phyloP scores from a whole-genome alignment of 345 rosid genomes.

The Murraya paniculata region DNA sequence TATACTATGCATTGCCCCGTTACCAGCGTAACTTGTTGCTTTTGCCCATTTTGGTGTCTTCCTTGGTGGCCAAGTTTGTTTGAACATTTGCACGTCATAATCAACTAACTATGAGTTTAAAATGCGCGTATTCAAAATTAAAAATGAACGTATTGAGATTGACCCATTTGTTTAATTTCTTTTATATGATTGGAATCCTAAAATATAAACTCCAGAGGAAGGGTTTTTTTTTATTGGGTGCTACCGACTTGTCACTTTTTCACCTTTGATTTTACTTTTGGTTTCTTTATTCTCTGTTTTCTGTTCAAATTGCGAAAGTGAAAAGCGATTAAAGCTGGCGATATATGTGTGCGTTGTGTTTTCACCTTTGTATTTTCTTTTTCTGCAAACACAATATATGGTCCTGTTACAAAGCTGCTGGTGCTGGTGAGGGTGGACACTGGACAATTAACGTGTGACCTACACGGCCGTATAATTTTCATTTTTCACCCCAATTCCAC shows the following conservation, averaged over 20 bases:
- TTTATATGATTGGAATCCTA: too few species aligned
- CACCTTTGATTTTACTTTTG: not conserved
- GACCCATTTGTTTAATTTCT: not conserved
- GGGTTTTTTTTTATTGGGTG: not conserved
- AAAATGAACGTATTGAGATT: not conserved
- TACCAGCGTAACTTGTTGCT: not conserved
- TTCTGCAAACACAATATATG: not conserved
- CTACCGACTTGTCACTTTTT: not conserved
- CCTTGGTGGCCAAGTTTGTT: conserved; percentile 15
- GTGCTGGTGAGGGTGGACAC: not conserved
- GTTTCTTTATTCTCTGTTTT: conserved; percentile 1
- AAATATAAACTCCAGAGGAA: too few species aligned
- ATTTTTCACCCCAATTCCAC: not conserved
- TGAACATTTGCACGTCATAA: not conserved
- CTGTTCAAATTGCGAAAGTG: not conserved
- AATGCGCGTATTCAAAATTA: too few species aligned
- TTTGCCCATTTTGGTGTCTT: not conserved
- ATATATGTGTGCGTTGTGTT: not conserved
- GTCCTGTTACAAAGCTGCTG: not conserved
- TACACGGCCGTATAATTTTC: not conserved
- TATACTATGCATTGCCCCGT: not conserved
- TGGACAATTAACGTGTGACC: not conserved
- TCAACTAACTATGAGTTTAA: too few species aligned
- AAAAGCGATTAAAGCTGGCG: not conserved
- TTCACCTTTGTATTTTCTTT: too few species aligned